Base-by-base conservation (phyloP, 805 yeast genomes). In the Citeromyces matritensis region DNA sequence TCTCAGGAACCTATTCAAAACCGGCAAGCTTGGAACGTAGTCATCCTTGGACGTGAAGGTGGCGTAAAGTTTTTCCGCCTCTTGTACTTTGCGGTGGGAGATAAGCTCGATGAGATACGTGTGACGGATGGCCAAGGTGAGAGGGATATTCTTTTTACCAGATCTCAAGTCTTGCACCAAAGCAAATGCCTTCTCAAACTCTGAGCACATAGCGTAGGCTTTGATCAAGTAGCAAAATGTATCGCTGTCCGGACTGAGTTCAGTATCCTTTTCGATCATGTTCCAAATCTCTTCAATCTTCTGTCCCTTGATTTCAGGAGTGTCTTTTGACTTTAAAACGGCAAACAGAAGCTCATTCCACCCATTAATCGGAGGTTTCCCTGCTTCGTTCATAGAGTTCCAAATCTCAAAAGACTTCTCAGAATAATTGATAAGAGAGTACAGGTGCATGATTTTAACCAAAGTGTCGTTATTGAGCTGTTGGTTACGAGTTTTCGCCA, bases 311-410 rank as follows among this genome's bases (percentile, higher is more conserved):
- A 41, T 36, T 5, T 42, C 40, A 3, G 42, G 44, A 9, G 25
- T 53, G 39, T 31, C 32, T 28, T 41, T 45, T 24, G 37, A 38
- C 30, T 50, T 43, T 7, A 41, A 39, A 27, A 47, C 57, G 14
- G 48, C 39, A 32, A 39, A 54, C 31, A 80, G 50, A 19, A 77
- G 57, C 32, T 66, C 59, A 32, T 74, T 73, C 84, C 84, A 80
- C 2, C 72, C 48, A 1, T 48, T 40, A n/a, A 60, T 40, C 4
- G 63, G 48, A n/a, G 72, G 72, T 2, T 37, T 37, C 11, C 58
- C 43, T 15, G 62, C 64, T 5, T 46, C 41, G 8, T 47, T 37
- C 53, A 77, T 46, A 27, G 51, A 55, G 36, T 65, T 67, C 69
- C 81, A 76, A 2, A 69, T 46, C 8, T 51, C 50, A 35, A 64